Base-by-base conservation (phyloP, 1,139 yeast genomes). In the Eremothecium cymbalariae region DNA sequence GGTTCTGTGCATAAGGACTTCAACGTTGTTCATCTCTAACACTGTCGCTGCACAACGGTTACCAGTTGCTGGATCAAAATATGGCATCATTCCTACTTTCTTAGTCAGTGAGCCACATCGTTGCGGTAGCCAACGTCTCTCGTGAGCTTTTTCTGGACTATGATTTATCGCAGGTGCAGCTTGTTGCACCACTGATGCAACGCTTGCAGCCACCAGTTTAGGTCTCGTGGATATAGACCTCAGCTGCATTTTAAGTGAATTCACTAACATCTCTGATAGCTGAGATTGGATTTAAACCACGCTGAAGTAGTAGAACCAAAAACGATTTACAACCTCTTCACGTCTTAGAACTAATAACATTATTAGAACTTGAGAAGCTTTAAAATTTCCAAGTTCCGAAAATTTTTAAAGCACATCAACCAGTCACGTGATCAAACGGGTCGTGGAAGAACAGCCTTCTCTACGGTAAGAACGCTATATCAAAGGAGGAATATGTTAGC, bases 81-180 rank as follows among this genome's bases (percentile, higher is more conserved):
- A 83, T 8, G 94, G 75, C 37, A 86, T 77, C 96, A 90, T 88
- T 14, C 97, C 97, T 43, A 80, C 67, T 56, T 90, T 90, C 43
- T 75, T 65, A 0, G 94, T 94, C 18, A 88, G 63, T 25, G 85
- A 64, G 6, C 98, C 98, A 5, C 95, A 78, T 59, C 98, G 75
- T 27, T 64, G 61, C 22, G 86, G 74, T 29, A 85, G 65, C 56
- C 75, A 68, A 57, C 75, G 78, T 56, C 95, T 72, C 38, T 64
- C 60, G 50, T 78, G 73, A 20, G 79, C 70, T 34, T 65, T 60
- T 44, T 69, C 77, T 35, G 72, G 68, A 2, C 79, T 66, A 55
- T 77, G 84, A 46, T 70, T 66, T 26, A 67, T 57, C 23, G 55
- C 51, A 24, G 73, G 66, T 2, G 72, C 65, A 6, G 25, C 38